Percentiles rank a stretch among this genome's conserved stretches.
Conservation (phyloP, 2,329 filamentous ascomycete species). For the Phyllosticta citribraziliensis region DNA sequence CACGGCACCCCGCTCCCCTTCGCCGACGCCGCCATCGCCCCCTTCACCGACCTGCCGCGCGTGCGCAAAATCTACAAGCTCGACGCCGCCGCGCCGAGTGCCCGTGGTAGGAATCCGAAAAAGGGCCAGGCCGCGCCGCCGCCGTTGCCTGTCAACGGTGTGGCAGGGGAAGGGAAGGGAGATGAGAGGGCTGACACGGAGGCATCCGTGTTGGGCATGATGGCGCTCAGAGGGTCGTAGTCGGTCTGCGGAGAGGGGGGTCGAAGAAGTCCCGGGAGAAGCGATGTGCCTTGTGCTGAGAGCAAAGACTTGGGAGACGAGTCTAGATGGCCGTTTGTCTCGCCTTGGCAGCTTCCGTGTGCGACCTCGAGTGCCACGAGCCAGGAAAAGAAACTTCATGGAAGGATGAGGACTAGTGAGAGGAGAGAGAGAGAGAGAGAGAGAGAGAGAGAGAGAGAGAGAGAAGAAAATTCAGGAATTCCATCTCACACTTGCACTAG, state of each 20-base stretch:
- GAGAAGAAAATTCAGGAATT: neutral
- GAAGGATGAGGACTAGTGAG: neutral
- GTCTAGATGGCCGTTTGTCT: neutral
- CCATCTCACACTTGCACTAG: neutral
- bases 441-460: neutral
- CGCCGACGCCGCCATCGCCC: constrained; percentile 52
- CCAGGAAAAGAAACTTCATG: neutral
- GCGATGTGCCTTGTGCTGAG: neutral
- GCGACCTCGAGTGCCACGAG: neutral
- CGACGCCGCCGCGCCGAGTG: constrained; percentile 41
- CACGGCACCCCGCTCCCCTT: constrained; percentile 51
- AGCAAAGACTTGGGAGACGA: neutral
- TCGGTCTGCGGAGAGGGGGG: neutral
- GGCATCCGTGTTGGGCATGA: constrained; percentile 59
- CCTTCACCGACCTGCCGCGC: constrained; percentile 21
- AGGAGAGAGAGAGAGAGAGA: neutral
- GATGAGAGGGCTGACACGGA: constrained; percentile 51
- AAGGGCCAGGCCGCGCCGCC: constrained; percentile 15
- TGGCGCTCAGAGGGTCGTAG: constrained; percentile 60
- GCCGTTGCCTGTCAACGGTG: constrained; percentile 10
- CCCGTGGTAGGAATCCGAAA: constrained; percentile 25
- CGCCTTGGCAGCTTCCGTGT: neutral
- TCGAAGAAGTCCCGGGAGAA: neutral
- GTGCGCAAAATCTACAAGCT: constrained; percentile 72
- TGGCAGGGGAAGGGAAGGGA: constrained; percentile 25